phyloP scores from a whole-genome alignment of 345 rosid species.

The Pugionium cornutum region DNA sequence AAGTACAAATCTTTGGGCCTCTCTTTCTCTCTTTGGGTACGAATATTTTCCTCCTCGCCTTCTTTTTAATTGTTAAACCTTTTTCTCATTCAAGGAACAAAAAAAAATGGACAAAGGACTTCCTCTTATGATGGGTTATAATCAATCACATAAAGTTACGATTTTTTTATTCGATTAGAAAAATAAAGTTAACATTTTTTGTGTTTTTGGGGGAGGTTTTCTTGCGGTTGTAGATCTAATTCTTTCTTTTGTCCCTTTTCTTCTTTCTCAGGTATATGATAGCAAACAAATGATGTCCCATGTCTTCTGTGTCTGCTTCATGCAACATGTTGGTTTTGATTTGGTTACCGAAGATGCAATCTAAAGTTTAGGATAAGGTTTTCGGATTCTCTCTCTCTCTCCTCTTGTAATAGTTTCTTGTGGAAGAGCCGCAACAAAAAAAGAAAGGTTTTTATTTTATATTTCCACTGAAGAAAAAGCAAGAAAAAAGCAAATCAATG shows the following conservation, averaged over 20 bases:
- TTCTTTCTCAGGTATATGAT: constrained; percentile 28
- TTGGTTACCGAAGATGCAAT: constrained; percentile 29
- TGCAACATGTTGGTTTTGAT: constrained; percentile 43
- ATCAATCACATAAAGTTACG: constrained; percentile 17
- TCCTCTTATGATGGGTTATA: constrained; percentile 19
- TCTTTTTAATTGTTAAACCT: neutral
- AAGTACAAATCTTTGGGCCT: constrained; percentile 26
- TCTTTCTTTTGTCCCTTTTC: neutral
- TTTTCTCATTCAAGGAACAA: neutral
- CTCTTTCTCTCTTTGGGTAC: constrained; percentile 13
- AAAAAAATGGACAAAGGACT: neutral
- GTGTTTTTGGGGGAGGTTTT: neutral
- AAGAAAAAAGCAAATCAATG: constrained; percentile 41
- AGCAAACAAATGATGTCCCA: constrained; percentile 38
- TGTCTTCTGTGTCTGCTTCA: constrained; percentile 42
- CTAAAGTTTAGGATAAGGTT: constrained; percentile 39
- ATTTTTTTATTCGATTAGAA: neutral
- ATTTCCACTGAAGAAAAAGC: neutral
- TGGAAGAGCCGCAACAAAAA: constrained; percentile 16
- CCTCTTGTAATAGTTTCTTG: constrained; percentile 34
- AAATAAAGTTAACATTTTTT: constrained; percentile 3
- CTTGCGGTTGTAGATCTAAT: constrained; percentile 38
- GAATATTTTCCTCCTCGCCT: neutral
- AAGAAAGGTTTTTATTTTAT: neutral
- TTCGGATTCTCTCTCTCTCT: constrained; percentile 30